Conservation (phyloP, 257 asterid species). For the Verbena officinalis region DNA sequence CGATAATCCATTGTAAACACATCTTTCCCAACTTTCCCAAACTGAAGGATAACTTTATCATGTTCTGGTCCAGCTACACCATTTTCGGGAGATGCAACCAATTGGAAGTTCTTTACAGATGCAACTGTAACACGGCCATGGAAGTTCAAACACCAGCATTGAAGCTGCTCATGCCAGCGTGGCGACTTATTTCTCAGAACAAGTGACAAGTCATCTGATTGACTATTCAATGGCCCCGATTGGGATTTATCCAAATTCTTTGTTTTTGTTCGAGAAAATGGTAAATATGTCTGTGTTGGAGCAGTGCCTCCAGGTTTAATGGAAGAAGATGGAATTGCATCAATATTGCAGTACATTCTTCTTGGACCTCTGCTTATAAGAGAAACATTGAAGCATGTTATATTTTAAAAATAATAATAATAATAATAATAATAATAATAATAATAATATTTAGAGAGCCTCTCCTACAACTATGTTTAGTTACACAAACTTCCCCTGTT, state of each 20-base stretch:
- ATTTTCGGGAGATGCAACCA: conserved; percentile 83
- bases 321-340: conserved; percentile 68
- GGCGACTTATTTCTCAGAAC: conserved; percentile 84
- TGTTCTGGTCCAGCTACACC: conserved; percentile 64
- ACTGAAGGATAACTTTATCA: conserved; percentile 81
- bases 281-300: conserved; percentile 59
- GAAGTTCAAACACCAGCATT: conserved; percentile 97
- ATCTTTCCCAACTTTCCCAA: conserved; percentile 95
- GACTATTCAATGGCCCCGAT: conserved; percentile 42
- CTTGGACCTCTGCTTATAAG: conserved; percentile 79
- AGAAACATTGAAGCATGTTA: neutral
- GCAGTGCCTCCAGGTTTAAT: conserved; percentile 75
- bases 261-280: conserved; percentile 55
- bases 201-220: conserved; percentile 43
- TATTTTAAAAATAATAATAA: neutral
- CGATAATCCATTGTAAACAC: conserved; percentile 89
- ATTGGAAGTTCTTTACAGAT: conserved; percentile 89
- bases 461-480: too few relatives aligned
- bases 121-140: conserved; percentile 94
- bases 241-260: conserved; percentile 42
- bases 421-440: neutral
- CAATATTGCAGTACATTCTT: conserved; percentile 78
- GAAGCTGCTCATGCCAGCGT: conserved; percentile 95
- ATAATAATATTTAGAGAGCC: too few relatives aligned
- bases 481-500: too few relatives aligned